Conservation (phyloP, 129 eudicot species). For the Scalesia atractyloides region DNA sequence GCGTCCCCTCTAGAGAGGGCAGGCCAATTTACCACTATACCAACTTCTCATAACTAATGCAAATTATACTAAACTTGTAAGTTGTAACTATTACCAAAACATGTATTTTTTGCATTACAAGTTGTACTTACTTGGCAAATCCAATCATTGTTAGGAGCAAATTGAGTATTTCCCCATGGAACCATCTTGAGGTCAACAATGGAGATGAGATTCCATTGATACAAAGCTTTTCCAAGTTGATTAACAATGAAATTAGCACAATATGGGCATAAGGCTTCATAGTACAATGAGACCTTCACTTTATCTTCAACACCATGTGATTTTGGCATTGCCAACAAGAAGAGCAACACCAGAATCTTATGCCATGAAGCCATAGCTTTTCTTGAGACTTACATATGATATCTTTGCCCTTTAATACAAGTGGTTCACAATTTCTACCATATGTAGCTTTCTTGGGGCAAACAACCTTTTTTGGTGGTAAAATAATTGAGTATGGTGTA, state of each 20-base stretch:
- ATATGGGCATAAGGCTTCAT: slow-evolving; percentile 84
- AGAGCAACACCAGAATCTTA: slow-evolving; percentile 28
- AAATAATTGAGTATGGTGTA: slow-evolving; percentile 28
- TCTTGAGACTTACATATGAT: slow-evolving; percentile 18
- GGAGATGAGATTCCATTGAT: slow-evolving; percentile 57
- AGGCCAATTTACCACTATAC: too few relatives aligned
- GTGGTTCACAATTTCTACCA: slow-evolving; percentile 21
- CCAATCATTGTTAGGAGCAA: slow-evolving; percentile 52
- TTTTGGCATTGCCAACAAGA: slow-evolving; percentile 33
- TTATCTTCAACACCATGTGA: slow-evolving; percentile 35
- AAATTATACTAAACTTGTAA: background rate
- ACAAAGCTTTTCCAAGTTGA: slow-evolving; percentile 57
- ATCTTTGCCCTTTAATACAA: slow-evolving; percentile 22
- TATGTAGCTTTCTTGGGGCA: slow-evolving; percentile 27
- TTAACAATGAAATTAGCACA: slow-evolving; percentile 81
- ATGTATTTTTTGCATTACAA: slow-evolving; percentile 18
- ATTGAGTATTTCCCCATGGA: slow-evolving; percentile 94
- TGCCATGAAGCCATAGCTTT: slow-evolving; percentile 40
- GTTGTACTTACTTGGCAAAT: slow-evolving; percentile 67
- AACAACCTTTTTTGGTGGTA: slow-evolving; percentile 24
- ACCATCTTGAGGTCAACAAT: slow-evolving; percentile 69
- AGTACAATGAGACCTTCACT: slow-evolving; percentile 72
- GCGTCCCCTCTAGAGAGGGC: too few relatives aligned
- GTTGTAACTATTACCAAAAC: background rate
- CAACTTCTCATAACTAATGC: too few relatives aligned